Percentiles rank a stretch among this genome's conserved stretches.
These are phyloP conservation scores for Hirsutella rhossiliensis DNA, from an alignment of 2,329 filamentous ascomycete species.

Conservation along the genomic window DNA sequence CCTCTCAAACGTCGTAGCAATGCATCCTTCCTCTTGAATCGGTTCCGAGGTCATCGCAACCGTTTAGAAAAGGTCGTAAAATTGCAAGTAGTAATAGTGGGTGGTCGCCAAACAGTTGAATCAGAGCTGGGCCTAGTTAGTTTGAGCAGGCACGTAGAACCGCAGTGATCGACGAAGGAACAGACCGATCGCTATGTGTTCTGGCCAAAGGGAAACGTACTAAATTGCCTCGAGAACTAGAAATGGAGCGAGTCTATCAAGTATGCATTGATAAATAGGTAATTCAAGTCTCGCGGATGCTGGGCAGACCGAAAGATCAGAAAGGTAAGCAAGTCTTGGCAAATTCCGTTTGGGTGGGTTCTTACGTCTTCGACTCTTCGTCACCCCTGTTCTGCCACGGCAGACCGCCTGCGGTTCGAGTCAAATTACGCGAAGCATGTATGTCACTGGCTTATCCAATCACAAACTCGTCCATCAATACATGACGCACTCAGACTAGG, in stretches of 20 bases:
- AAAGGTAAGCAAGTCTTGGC: not conserved
- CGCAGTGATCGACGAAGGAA: not conserved
- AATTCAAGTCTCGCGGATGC: not conserved
- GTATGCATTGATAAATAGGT: not conserved
- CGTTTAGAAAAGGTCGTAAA: not conserved
- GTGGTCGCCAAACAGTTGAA: not conserved
- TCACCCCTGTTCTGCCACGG: not conserved
- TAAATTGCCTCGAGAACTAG: not conserved
- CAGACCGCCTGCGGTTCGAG: not conserved
- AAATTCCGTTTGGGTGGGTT: not conserved
- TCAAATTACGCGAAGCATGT: not conserved
- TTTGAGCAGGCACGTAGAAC: not conserved
- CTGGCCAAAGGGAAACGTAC: not conserved
- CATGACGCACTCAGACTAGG: no score
- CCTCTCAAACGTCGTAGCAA: conserved; percentile 14
- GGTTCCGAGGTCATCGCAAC: not conserved
- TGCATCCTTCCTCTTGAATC: conserved; percentile 11
- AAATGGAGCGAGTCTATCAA: not conserved
- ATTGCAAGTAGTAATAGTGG: not conserved
- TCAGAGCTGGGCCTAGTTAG: not conserved
- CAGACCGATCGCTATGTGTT: not conserved
- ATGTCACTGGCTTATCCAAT: no score
- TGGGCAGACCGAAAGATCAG: not conserved
- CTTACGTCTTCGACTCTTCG: not conserved
- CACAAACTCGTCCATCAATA: no score